Percentiles rank a stretch among this genome's conserved stretches.
phyloP scores from a whole-genome alignment of 2,329 filamentous ascomycete genomes.

The Hymenoscyphus albidus region DNA sequence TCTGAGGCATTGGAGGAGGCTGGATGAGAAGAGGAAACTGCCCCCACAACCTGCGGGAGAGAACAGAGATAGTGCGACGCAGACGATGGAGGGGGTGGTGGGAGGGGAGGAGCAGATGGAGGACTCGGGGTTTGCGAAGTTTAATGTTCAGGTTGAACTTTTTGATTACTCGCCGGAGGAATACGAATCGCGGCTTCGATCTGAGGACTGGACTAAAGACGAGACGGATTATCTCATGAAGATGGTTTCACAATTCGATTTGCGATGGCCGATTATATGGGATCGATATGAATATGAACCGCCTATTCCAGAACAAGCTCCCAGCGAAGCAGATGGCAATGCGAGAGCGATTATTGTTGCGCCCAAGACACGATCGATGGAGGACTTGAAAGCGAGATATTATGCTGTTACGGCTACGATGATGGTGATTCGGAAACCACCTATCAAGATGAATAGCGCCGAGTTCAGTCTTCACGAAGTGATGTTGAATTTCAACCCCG shows the following conservation, averaged over 20 bases:
- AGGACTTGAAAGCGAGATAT: slow-evolving; percentile 88
- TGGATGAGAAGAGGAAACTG: slow-evolving; percentile 41
- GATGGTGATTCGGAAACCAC: slow-evolving; percentile 74
- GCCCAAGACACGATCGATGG: slow-evolving; percentile 61
- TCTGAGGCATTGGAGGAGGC: slow-evolving; percentile 77
- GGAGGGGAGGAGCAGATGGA: slow-evolving; percentile 38
- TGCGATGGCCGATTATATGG: slow-evolving; percentile 87
- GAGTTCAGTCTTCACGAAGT: slow-evolving; percentile 81
- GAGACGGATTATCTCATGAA: slow-evolving; percentile 90
- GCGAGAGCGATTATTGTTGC: slow-evolving; percentile 49
- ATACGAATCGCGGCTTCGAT: slow-evolving; percentile 72
- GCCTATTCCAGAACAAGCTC: slow-evolving; percentile 39
- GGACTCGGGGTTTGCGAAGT: slow-evolving; percentile 74
- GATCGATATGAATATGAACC: slow-evolving; percentile 81
- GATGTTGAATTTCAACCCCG: slow-evolving; percentile 81
- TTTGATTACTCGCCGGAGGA: slow-evolving; percentile 84
- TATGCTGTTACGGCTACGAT: slow-evolving; percentile 82
- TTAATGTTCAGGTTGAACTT: slow-evolving; percentile 75
- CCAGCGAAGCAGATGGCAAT: slow-evolving; percentile 40
- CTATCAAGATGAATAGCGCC: slow-evolving; percentile 79
- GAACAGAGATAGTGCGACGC: slow-evolving; percentile 33
- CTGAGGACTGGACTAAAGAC: slow-evolving; percentile 79
- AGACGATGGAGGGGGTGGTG: slow-evolving; percentile 38
- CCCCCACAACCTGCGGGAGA: slow-evolving; percentile 39
- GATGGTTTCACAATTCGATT: slow-evolving; percentile 71